Evolutionary conservation across 768 basidiomycete species (phyloP), one percentile per base, ranked within the genome.

Genomic region (Cystofilobasidium macerans): DNA sequence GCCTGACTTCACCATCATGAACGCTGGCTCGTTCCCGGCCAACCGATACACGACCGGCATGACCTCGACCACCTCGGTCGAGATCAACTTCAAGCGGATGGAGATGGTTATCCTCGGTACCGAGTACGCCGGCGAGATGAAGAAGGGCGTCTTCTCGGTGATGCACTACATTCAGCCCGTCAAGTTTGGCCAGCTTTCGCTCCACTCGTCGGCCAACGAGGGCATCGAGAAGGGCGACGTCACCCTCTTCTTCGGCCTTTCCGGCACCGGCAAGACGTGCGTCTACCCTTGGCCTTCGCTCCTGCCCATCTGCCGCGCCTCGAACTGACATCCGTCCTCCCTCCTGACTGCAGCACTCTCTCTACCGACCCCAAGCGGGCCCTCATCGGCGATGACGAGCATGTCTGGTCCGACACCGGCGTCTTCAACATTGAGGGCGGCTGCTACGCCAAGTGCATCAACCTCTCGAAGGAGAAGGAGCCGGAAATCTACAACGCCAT

Each of bases 351-450:
- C 59, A 76, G 75, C 22, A 97, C 95, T 3, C 85, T 98, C 58
- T 97, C 94, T 16, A 92, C 95, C 35, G 95, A 99, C 77, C 91
- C 94, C 26, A 82, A 85, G 72, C 89, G 95, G 68, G 79, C 88
- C 61, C 84, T 99, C 69, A 98, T 98, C 71, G 95, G 95, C 71
- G 95, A 99, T 76, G 95, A 99, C 76, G 95, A 98, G 79, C 95
- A 99, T 76, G 95, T 99, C 73, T 99, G 95, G 95, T 91, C 90
- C 20, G 95, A 99, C 78, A 86, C 82, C 22, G 95, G 95, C 74
- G 94, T 99, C 68, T 99, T 99, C 85, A 98, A 98, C 82, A 99
- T 99, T 73, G 95, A 99, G 75, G 95, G 95, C 69, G 95, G 95
- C 58, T 99, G 95, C 78, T 99, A 98, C 76, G 95, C 95, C 77